Evolutionary conservation across 306 rosid species (phyloP), one percentile per base, ranked within the genome.

Genomic region (Glycyrrhiza uralensis): DNA sequence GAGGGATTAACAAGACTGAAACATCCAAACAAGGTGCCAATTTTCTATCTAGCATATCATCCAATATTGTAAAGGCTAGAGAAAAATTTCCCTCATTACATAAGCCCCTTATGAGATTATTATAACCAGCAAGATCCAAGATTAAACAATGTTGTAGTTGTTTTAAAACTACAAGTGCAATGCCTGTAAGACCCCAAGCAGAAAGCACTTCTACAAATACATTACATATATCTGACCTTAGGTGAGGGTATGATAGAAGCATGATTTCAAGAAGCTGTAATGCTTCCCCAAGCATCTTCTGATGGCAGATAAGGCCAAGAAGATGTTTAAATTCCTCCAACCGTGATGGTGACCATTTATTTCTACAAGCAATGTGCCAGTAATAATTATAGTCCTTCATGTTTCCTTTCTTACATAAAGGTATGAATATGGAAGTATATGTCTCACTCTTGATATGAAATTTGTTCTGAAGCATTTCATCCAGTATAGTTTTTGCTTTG

Each of bases 381-480:
- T 79, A 89, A 77, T 55, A 20, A 73, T 19, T 79, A 9, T 89
- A 78, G 67, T 87, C 94, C 78, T 24, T 83, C 73, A 35, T 77
- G 66, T 89, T 91, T 81, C 85, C 89, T 50, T 74, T 87, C 76
- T 85, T 87, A 50, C 95, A 86, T 23, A 89, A 83, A 79, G 87
- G 66, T 71, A 54, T 73, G 19, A 94, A 54, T 38, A 91, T 23
- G 65, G 86, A 75, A 22, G 85, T 80, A 68, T 85, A 89, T 6
- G 97, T 85, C 84, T 82, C 87, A 9, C 76, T 87, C 55, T 83
- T 64, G 50, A 91, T 73, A 64, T 76, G 65, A 26, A 77, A 58
- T 62, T 78, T 32, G 62, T 77, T 77, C 76, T 74, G 78, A 72
- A 87, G 81, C 92, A 94, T 91, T 77, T 50, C 84, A 9, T 82